Evolutionary conservation across 176 grass and related monocot genomes (phyloP).

Genomic region (Tillandsia fasciculata): DNA sequence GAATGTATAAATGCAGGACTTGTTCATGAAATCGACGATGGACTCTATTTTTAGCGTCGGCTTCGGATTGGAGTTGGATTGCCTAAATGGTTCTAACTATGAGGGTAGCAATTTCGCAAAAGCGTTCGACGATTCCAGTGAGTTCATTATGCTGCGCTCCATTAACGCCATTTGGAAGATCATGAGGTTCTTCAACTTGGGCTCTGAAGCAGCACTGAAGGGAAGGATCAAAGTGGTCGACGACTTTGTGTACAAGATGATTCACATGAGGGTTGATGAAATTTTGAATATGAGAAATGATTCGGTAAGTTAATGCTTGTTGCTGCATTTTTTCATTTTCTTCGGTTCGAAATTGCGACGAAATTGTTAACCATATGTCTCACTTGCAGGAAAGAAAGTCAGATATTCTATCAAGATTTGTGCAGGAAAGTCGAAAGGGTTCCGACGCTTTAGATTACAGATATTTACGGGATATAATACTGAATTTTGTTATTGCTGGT

Average conservation of each 20-base stretch:
- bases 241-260: conserved; percentile 40
- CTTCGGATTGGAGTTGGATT: conserved; percentile 46
- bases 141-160: conserved; percentile 39
- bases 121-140: conserved; percentile 59
- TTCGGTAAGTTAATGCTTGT: conserved; percentile 6
- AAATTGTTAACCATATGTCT: neutral
- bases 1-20: conserved; percentile 8
- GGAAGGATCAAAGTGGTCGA: conserved; percentile 32
- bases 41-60: conserved; percentile 54
- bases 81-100: conserved; percentile 3
- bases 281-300: neutral
- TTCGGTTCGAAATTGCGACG: no score
- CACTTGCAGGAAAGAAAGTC: neutral
- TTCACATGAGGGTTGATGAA: conserved; percentile 21
- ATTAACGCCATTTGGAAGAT: conserved; percentile 49
- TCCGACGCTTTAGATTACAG: conserved; percentile 30
- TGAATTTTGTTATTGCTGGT: conserved; percentile 51
- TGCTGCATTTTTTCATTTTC: neutral
- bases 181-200: conserved; percentile 31
- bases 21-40: conserved; percentile 48
- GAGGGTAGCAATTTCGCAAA: conserved; percentile 42
- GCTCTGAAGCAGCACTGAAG: conserved; percentile 29
- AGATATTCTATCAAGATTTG: conserved; percentile 45
- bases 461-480: conserved; percentile 55
- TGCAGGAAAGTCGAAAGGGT: conserved; percentile 6